phyloP scores from a whole-genome alignment of 1,284 basidiomycete species.

The Cerioporus squamosus region DNA sequence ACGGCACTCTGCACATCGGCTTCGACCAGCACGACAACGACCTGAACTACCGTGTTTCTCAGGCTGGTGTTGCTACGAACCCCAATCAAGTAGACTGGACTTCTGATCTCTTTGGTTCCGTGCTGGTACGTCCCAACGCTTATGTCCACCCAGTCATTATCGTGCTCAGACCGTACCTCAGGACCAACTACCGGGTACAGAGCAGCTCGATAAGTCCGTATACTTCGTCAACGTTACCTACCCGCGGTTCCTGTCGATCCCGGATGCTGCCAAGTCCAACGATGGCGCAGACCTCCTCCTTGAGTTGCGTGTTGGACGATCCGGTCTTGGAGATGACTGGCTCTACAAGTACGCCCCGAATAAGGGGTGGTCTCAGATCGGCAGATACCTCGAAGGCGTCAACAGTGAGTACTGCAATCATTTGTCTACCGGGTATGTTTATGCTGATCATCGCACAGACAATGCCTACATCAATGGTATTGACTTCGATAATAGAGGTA shows the following conservation, averaged over 20 bases:
- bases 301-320: slow-evolving; percentile 45
- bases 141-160: too few species aligned
- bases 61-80: slow-evolving; percentile 36
- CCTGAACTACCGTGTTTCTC: slow-evolving; percentile 44
- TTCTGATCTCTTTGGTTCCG: slow-evolving; percentile 32
- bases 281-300: slow-evolving; percentile 38
- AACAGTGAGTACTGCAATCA: slow-evolving; percentile 32
- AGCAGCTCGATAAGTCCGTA: slow-evolving; percentile 38
- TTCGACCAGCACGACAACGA: slow-evolving; percentile 49
- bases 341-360: slow-evolving; percentile 43
- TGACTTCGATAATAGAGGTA: slow-evolving; percentile 41
- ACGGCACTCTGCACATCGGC: slow-evolving; percentile 46
- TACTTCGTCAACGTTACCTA: slow-evolving; percentile 47
- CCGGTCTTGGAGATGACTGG: slow-evolving; percentile 48
- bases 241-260: slow-evolving; percentile 42
- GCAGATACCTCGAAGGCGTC: slow-evolving; percentile 44
- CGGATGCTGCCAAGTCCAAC: slow-evolving; percentile 11
- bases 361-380: slow-evolving; percentile 39
- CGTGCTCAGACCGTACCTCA: slow-evolving; percentile 11
- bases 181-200: slow-evolving; percentile 44
- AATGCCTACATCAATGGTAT: slow-evolving; percentile 51
- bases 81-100: slow-evolving; percentile 34
- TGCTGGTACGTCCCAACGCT: slow-evolving; percentile 20
- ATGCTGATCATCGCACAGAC: slow-evolving; percentile 29
- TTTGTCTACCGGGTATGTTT: too few species aligned